Evolutionary conservation across 2,329 filamentous ascomycete genomes (phyloP).

Genomic region (Periconia sp.): DNA sequence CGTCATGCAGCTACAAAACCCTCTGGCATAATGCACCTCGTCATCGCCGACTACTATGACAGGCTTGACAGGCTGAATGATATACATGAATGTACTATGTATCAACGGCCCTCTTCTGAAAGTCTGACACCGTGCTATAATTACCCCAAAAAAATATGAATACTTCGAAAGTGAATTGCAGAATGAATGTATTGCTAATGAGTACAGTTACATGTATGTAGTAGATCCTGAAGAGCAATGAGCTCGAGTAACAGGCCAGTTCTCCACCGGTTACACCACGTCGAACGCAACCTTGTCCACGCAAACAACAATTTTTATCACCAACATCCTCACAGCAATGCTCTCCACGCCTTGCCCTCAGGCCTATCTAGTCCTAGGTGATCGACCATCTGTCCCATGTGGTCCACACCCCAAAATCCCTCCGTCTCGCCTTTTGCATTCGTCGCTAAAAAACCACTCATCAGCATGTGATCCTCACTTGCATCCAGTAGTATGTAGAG

Average conservation of each 20-base stretch:
- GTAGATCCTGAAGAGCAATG: too few species aligned
- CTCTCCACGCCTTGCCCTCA: conserved; percentile 38
- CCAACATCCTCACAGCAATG: conserved; percentile 34
- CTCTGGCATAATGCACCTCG: not conserved
- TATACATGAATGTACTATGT: conserved; percentile 37
- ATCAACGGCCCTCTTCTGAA: too few species aligned
- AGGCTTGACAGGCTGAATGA: conserved; percentile 24
- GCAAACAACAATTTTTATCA: not conserved
- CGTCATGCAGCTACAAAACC: not conserved
- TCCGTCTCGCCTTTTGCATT: conserved; percentile 57
- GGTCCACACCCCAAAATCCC: conserved; percentile 63
- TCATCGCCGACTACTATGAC: not conserved
- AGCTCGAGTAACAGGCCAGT: too few species aligned
- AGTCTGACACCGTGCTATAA: too few species aligned
- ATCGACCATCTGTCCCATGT: conserved; percentile 57
- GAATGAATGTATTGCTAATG: too few species aligned
- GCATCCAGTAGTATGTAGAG: not conserved
- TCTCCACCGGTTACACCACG: too few species aligned
- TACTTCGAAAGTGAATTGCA: too few species aligned
- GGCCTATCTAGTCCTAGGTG: conserved; percentile 54
- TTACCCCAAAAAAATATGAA: not conserved
- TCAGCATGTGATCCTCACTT: conserved; percentile 5
- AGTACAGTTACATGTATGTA: too few species aligned
- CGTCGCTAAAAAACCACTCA: conserved; percentile 44
- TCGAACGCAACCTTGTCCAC: too few species aligned